Evolutionary conservation across 306 rosid species (phyloP).

Genomic region (Gillenia trifoliata): DNA sequence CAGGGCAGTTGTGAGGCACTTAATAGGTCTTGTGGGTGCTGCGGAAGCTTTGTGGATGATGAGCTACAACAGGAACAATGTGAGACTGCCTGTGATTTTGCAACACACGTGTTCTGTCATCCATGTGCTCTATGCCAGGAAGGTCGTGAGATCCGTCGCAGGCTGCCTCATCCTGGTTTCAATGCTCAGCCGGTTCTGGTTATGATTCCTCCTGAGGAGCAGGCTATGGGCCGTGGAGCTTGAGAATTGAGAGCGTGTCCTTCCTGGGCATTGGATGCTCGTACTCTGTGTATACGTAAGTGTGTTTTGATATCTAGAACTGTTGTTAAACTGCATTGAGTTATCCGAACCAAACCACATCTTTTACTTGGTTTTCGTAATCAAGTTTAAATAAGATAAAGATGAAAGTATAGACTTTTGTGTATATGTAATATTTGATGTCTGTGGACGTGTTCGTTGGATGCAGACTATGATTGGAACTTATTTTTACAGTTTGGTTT

Average conservation of each 20-base stretch:
- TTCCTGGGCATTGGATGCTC: constrained; percentile 5
- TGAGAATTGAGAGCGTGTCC: constrained; percentile 20
- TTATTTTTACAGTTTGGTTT: background rate
- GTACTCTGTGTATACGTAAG: constrained; percentile 9
- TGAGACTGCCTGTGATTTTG: constrained; percentile 71
- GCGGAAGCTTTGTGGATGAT: constrained; percentile 61
- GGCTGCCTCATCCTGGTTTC: constrained; percentile 83
- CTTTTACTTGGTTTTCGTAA: background rate
- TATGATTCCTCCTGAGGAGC: constrained; percentile 89
- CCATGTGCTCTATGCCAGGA: constrained; percentile 90
- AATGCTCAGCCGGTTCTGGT: constrained; percentile 69
- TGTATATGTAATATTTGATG: background rate
- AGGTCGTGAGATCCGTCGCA: constrained; percentile 93
- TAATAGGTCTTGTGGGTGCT: constrained; percentile 81
- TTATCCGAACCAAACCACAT: background rate
- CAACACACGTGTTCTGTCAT: constrained; percentile 85
- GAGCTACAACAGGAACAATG: constrained; percentile 72
- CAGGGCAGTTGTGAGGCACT: constrained; percentile 81
- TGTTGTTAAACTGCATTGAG: background rate
- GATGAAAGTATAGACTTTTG: constrained; percentile 5
- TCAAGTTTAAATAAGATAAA: constrained; percentile 6
- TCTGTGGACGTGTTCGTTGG: background rate
- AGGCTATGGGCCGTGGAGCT: constrained; percentile 73
- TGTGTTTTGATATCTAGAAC: constrained; percentile 1
- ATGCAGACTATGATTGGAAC: background rate